A percentile compares a stretch with the other conserved stretches of the same genome.
Conservation (phyloP, 148 eudicot genomes). For the Vaccinium vitisidaea region DNA sequence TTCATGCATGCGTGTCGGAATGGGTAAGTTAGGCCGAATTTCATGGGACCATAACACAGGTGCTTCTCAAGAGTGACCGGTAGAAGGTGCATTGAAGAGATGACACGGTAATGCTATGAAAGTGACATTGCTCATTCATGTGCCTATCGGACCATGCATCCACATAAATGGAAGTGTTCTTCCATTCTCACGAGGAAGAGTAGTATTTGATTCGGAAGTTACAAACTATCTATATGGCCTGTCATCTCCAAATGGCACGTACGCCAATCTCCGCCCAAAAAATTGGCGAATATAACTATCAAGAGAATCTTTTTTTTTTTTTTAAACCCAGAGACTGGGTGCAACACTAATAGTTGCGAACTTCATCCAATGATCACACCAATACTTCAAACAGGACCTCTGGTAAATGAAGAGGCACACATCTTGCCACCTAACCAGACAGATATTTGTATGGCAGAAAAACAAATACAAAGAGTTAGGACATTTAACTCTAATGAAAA, state of each 20-base stretch:
- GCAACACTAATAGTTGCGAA: neutral
- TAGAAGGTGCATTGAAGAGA: neutral
- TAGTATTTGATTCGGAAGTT: neutral
- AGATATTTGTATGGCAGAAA: neutral
- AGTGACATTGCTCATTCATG: neutral
- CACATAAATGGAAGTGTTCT: neutral
- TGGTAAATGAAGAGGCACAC: slow-evolving; percentile 2
- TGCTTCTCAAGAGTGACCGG: neutral
- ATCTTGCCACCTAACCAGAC: slow-evolving; percentile 10
- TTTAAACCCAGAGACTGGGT: neutral
- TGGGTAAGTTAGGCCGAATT: neutral
- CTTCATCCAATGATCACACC: neutral
- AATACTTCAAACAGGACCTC: neutral
- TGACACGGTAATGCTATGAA: neutral
- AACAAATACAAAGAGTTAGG: neutral
- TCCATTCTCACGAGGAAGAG: neutral
- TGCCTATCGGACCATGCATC: neutral
- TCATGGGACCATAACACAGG: neutral
- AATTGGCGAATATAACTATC: neutral
- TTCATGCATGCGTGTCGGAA: neutral
- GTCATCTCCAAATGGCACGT: neutral
- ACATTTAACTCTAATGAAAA: neutral
- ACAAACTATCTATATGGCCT: neutral
- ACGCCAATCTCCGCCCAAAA: neutral
- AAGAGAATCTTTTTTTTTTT: neutral